Evolutionary conservation across 176 grass and related monocot species (phyloP).

Genomic region (Eragrostis curvula): DNA sequence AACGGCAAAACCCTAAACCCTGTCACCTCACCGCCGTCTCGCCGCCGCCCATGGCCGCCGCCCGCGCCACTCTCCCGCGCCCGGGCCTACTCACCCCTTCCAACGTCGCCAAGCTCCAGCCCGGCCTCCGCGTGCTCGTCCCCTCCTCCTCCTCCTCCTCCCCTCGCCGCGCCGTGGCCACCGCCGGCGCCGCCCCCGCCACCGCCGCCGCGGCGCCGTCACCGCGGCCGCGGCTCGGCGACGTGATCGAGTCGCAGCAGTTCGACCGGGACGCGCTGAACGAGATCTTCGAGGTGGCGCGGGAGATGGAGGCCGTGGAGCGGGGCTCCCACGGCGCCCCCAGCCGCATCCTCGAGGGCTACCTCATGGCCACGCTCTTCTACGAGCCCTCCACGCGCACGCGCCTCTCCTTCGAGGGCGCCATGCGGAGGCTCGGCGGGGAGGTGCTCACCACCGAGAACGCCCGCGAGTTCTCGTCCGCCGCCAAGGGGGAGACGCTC

Average conservation of each 20-base stretch:
- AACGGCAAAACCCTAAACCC: conserved; percentile 48
- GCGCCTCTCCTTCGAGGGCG: conserved; percentile 87
- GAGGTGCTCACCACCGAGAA: conserved; percentile 99
- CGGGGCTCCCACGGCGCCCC: conserved; percentile 48
- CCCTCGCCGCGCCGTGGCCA: neutral
- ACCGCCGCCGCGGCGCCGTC: neutral
- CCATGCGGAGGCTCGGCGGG: conserved; percentile 83
- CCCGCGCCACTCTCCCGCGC: conserved; percentile 30
- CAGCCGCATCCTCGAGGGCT: conserved; percentile 73
- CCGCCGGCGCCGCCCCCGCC: neutral
- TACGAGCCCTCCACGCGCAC: conserved; percentile 94
- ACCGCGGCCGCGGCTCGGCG: conserved; percentile 56
- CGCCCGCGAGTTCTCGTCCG: conserved; percentile 96
- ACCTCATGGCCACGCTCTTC: conserved; percentile 95
- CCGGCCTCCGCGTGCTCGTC: neutral
- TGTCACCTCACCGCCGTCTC: neutral
- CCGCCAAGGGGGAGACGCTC: conserved; percentile 95
- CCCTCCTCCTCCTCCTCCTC: neutral
- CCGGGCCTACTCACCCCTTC: neutral
- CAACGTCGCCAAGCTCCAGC: neutral
- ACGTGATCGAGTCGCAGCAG: conserved; percentile 88
- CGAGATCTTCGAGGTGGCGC: conserved; percentile 87
- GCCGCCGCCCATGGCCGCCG: conserved; percentile 37
- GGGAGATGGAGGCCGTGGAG: conserved; percentile 87
- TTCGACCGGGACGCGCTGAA: conserved; percentile 68